A percentile compares a stretch with the other conserved stretches of the same genome.
Evolutionary conservation across 768 basidiomycete genomes (phyloP).

Genomic region (Kwoniella sp.): DNA sequence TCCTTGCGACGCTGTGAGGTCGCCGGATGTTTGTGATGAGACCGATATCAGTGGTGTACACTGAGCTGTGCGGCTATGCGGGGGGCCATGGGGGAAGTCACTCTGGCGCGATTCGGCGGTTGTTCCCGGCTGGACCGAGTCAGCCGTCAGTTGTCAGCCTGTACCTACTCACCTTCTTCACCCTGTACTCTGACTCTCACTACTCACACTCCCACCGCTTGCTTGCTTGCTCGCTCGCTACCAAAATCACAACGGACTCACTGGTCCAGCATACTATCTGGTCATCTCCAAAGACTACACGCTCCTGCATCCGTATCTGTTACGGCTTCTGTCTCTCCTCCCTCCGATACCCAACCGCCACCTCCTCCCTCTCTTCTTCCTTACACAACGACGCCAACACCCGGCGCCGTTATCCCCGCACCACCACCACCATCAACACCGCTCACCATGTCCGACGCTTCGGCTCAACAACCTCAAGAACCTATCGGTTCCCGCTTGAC

Average conservation of each 20-base stretch:
- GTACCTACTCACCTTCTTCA: not conserved
- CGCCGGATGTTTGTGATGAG: not conserved
- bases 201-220: not conserved
- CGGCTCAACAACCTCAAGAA: slow-evolving; percentile 5
- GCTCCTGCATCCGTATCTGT: too few relatives aligned
- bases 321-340: too few relatives aligned
- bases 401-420: not conserved
- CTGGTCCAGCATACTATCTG: too few relatives aligned
- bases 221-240: too few relatives aligned
- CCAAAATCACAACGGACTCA: too few relatives aligned
- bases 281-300: too few relatives aligned
- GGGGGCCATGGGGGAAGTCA: not conserved
- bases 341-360: too few relatives aligned
- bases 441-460: slow-evolving; percentile 25
- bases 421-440: not conserved
- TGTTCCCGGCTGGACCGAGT: slow-evolving; percentile 5
- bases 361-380: not conserved
- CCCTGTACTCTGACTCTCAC: not conserved
- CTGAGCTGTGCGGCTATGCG: not conserved
- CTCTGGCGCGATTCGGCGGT: not conserved
- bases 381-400: not conserved
- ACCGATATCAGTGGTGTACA: not conserved
- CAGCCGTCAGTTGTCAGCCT: not conserved
- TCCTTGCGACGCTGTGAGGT: not conserved
- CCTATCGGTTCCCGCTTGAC: slow-evolving; percentile 26